Evolutionary conservation across 495 filamentous ascomycete species (phyloP), one percentile per base, ranked within the genome.

Genomic region (Penicillium lividum): DNA sequence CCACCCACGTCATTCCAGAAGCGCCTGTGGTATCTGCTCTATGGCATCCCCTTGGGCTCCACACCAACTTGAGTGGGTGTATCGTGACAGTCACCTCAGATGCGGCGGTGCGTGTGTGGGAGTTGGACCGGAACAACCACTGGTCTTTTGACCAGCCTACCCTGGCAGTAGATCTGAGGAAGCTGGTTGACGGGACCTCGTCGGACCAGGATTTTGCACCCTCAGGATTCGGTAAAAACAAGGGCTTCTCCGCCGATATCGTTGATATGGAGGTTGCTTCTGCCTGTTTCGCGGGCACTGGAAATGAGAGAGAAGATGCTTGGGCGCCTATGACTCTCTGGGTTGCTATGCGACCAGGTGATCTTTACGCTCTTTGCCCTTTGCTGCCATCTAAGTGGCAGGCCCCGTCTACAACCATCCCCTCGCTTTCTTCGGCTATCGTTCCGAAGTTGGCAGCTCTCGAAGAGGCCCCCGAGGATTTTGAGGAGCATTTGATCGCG

Each of bases 311-410:
- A 30, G 90, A 92, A 51, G 84, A 90, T 63, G 87, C 87, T 30
- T 97, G 92, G 92, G 87, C 89, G 7, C 80, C 90, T 13, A 96
- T 94, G 91, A 95, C 92, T 3, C 75, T 97, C 16, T 97, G 91
- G 91, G 74, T 96, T 45, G 91, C 89, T 15, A 97, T 96, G 91
- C 80, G 78, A 34, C 88, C 89, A 28, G 92, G 92, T 5, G 92
- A 95, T 63, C 82, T 96, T 7, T 96, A 97, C 62, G 90, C 91
- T 7, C 74, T 97, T n/a, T 96, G 92, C 69, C 92, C 92, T 9
- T 80, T 96, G 5, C 73, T 97, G 29, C 92, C 92, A 5, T 82
- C 81, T 13, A 91, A 85, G 63, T 97, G 91, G 91, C 80, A 88
- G 50, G 86, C 89, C n/a, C 84, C 89, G 15, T 80, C 87, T 3